Evolutionary conservation across 116 monocot species (phyloP), one percentile per base, ranked within the genome.

Genomic region (Trichopus zeylanicus): DNA sequence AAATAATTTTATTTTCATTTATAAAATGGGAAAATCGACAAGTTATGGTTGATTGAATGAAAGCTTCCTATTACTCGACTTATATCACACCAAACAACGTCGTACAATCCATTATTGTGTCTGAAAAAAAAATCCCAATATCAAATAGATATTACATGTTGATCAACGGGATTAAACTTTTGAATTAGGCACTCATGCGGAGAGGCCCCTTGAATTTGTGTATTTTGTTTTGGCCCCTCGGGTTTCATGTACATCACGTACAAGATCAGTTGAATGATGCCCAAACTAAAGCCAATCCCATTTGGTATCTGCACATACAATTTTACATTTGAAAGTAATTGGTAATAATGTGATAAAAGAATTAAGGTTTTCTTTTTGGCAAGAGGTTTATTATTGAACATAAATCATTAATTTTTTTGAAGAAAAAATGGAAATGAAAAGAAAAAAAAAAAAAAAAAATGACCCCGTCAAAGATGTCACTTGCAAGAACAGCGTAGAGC

Each of bases 241-340:
- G 64, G 3, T n/a, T 64, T 64, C 64, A 64, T 54, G 53, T 53
- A 64, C 37, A 64, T 37, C 53, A 64, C 27, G n/a, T 64, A 64
- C 1, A 64, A 9, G 4, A 31, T 30, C 0, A 64, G 26, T 54
- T 64, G 64, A 37, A 38, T 54, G 15, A 35, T 64, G 26, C 64
- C 64, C 53, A 64, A 54, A 5, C 53, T 38, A 34, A 64, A 64
- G 15, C 64, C 64, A 18, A 64, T 64, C 4, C 53, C 64, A 54
- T 64, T 64, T 35, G 64, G 64, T 37, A 64, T 38, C 64, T 64
- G 53, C 20, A 34, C 21, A 16, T 13, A 26, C 13, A 54, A 12
- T 19, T 3, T 3, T 27, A n/a, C 53, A 53, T 53, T 21, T 11
- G 10, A 8, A 26, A 6, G 1, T 51, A 15, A 6, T 51, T 51